phyloP scores from a whole-genome alignment of 768 basidiomycete species.

The Leccinum pellstonianum region DNA sequence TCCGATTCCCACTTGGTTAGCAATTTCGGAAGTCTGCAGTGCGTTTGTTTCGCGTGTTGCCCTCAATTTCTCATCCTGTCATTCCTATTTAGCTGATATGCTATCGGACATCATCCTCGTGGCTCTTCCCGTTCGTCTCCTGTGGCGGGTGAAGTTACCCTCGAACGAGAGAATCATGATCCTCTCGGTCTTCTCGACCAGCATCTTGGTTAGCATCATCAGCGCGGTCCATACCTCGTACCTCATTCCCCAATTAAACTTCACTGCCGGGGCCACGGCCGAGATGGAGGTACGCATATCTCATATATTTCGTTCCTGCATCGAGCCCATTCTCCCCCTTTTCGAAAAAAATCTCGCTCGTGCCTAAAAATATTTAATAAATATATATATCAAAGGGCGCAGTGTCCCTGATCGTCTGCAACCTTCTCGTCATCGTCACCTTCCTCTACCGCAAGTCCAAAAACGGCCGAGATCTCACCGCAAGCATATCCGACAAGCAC shows the following conservation, averaged over 20 bases:
- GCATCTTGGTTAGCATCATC: constrained; percentile 47
- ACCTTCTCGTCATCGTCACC: constrained; percentile 40
- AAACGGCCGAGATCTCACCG: constrained; percentile 14
- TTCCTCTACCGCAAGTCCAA: constrained; percentile 28
- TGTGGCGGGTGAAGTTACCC: constrained; percentile 43
- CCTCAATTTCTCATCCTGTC: not conserved
- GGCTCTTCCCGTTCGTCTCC: constrained; percentile 43
- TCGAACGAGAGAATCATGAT: constrained; percentile 42
- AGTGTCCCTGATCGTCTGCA: constrained; percentile 41
- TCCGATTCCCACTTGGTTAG: constrained; percentile 44
- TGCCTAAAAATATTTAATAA: not conserved
- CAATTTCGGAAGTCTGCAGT: constrained; percentile 53
- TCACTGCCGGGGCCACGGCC: constrained; percentile 27
- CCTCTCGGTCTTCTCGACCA: constrained; percentile 49
- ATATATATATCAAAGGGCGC: constrained; percentile 26
- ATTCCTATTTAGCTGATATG: constrained; percentile 40
- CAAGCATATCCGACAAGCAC: constrained; percentile 1
- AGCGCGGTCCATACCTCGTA: constrained; percentile 42
- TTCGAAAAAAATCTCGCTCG: not conserved
- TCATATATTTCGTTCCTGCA: not conserved
- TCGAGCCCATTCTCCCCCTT: not conserved
- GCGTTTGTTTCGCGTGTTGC: constrained; percentile 18
- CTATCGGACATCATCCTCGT: constrained; percentile 48
- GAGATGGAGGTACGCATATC: constrained; percentile 41
- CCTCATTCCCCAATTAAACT: constrained; percentile 34